These are phyloP conservation scores for Diplodia mutila DNA, from an alignment of 2,329 filamentous ascomycete species.

Conservation along the genomic window DNA sequence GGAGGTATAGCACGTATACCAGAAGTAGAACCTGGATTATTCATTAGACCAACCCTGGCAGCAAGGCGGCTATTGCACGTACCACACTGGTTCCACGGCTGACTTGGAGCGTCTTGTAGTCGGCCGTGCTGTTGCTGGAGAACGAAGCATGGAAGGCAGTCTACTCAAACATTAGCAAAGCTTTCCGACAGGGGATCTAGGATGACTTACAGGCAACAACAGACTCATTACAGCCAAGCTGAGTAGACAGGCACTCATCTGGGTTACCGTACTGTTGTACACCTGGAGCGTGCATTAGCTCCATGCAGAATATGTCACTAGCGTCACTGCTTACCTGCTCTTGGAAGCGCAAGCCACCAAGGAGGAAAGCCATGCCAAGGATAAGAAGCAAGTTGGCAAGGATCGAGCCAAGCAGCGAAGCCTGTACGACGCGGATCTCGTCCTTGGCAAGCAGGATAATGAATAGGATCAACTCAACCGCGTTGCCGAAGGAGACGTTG, in stretches of 20 bases:
- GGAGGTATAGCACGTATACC: slow-evolving; percentile 79
- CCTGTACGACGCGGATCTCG: slow-evolving; percentile 89
- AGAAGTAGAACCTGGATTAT: slow-evolving; percentile 67
- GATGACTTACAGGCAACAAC: slow-evolving; percentile 69
- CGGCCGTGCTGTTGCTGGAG: slow-evolving; percentile 63
- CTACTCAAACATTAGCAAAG: slow-evolving; percentile 41
- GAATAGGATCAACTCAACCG: slow-evolving; percentile 58
- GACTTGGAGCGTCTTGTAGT: slow-evolving; percentile 75
- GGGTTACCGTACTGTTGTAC: slow-evolving; percentile 93
- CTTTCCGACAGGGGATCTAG: no score
- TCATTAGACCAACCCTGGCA: slow-evolving; percentile 29
- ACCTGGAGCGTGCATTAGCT: slow-evolving; percentile 56
- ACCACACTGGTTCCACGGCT: slow-evolving; percentile 88
- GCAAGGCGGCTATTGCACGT: slow-evolving; percentile 42
- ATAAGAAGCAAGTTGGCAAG: slow-evolving; percentile 86
- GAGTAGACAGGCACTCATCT: slow-evolving; percentile 93
- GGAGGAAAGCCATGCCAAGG: slow-evolving; percentile 86
- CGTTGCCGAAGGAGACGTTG: slow-evolving; percentile 58
- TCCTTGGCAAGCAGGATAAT: slow-evolving; percentile 55
- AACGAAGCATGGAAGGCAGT: slow-evolving; percentile 94
- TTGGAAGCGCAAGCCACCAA: slow-evolving; percentile 82
- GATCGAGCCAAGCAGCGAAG: slow-evolving; percentile 86
- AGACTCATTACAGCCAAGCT: slow-evolving; percentile 90
- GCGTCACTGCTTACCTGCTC: slow-evolving; percentile 65
- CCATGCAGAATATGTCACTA: slow-evolving; percentile 28